Evolutionary conservation across 495 filamentous ascomycete species (phyloP), one percentile per base, ranked within the genome.

Genomic region (Parachaetomium inaequale): DNA sequence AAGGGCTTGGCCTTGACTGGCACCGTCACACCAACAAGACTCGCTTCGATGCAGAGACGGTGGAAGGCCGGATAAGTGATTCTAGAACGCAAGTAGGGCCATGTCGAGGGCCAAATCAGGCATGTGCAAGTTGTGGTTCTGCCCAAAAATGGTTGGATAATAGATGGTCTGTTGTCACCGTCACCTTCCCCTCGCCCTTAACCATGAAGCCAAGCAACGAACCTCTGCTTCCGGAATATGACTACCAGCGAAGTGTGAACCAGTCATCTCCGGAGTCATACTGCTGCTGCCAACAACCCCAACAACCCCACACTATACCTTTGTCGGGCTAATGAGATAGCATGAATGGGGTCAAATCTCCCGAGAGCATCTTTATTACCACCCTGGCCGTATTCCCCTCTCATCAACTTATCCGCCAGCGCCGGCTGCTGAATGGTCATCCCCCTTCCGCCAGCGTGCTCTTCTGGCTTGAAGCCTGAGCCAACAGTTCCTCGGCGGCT

Each of bases 401-500:
- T n/a, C 45, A 11, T 38, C 45, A 42, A 25, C 36, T 25, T 26
- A 53, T 10, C 50, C 50, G 29, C 14, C 29, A n/a, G n/a, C 11
- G 21, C 29, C 34, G 4, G 21, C 34, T 40, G 15, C 23, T 31
- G 12, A 15, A n/a, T 19, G 23, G 25, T 49, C 11, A 28, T 49
- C 1, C 42, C 19, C 42, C 53, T 36, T 21, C 31, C 4, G 17
- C 56, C 46, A 31, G 56, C 15, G 15, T 34, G 36, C 21, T 36
- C 26, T 31, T 14, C 40, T 3, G 10, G 21, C 23, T 49, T 14
- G 8, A 7, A 11, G 4, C 7, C 7, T 45, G 26, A 21, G 51
- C 53, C 59, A 74, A 57, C 19, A 31, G 55, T 49, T 61, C 21
- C 23, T 64, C 46, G 6, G 66, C 71, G 3, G 63, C 66, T 3